These are phyloP conservation scores for Sugiyamaella americana DNA, from an alignment of 805 yeast species.

Conservation along the genomic window DNA sequence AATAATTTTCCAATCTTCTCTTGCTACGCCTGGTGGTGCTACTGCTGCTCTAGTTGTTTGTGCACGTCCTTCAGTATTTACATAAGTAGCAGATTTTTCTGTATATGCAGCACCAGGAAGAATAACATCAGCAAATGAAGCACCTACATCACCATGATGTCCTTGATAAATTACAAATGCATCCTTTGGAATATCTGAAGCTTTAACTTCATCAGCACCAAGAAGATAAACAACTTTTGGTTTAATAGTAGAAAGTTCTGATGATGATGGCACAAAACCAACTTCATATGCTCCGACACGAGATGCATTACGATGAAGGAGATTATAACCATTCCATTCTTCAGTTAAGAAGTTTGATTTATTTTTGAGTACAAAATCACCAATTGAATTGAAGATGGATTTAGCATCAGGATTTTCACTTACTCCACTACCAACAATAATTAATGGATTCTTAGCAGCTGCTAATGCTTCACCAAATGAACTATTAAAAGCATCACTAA, in stretches of 20 bases:
- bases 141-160: conserved; percentile 87
- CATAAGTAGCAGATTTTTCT: conserved; percentile 77
- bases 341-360: conserved; percentile 55
- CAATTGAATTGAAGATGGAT: conserved; percentile 53
- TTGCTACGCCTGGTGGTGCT: conserved; percentile 80
- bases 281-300: conserved; percentile 81
- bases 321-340: conserved; percentile 76
- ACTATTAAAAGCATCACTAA: conserved; percentile 58
- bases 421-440: conserved; percentile 76
- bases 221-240: conserved; percentile 75
- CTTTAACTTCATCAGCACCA: conserved; percentile 76
- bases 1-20: conserved; percentile 87
- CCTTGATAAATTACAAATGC: conserved; percentile 88
- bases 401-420: conserved; percentile 59
- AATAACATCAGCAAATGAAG: conserved; percentile 79
- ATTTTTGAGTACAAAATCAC: conserved; percentile 50
- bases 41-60: conserved; percentile 83
- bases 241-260: conserved; percentile 40
- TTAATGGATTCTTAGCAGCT: conserved; percentile 65
- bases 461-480: conserved; percentile 62
- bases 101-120: conserved; percentile 87
- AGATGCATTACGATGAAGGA: conserved; percentile 81
- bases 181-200: conserved; percentile 67
- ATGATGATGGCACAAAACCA: conserved; percentile 58
- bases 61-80: conserved; percentile 85